These are phyloP conservation scores for Lentinula raphanica DNA, from an alignment of 768 basidiomycete species.

Conservation along the genomic window DNA sequence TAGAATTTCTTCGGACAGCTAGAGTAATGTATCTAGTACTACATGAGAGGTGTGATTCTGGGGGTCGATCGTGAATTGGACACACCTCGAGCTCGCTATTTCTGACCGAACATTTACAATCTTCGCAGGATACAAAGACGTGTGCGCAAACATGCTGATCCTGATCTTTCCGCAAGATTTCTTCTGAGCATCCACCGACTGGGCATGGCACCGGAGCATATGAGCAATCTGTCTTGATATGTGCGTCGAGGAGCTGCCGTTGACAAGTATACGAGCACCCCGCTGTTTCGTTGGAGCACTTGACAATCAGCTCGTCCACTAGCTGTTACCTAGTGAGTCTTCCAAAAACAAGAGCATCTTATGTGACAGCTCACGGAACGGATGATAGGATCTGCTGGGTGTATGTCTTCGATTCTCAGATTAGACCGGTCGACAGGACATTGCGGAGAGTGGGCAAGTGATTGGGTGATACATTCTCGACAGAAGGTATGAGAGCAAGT, in stretches of 20 bases:
- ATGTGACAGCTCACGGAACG: conserved; percentile 51
- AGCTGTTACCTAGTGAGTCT: conserved; percentile 42
- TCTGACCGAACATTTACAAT: conserved; percentile 29
- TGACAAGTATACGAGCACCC: conserved; percentile 66
- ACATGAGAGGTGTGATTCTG: background rate
- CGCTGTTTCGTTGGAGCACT: conserved; percentile 54
- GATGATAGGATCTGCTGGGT: conserved; percentile 68
- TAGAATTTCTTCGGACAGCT: conserved; percentile 32
- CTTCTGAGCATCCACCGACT: conserved; percentile 38
- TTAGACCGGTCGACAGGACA: conserved; percentile 84
- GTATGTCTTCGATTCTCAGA: conserved; percentile 52
- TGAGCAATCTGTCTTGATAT: conserved; percentile 57
- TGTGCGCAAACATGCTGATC: conserved; percentile 33
- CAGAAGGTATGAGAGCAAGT: conserved; percentile 88
- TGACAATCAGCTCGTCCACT: conserved; percentile 76
- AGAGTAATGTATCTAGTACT: conserved; percentile 30
- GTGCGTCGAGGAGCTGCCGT: conserved; percentile 57
- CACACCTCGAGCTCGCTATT: conserved; percentile 34
- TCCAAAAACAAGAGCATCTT: background rate
- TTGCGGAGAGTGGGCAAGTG: conserved; percentile 59
- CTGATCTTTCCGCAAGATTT: conserved; percentile 40
- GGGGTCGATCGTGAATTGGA: background rate
- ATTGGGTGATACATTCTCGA: conserved; percentile 68
- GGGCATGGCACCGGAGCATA: conserved; percentile 51
- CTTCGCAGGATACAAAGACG: conserved; percentile 33